Conservation (phyloP, 768 basidiomycete species). For the Baorangia bicolor region DNA sequence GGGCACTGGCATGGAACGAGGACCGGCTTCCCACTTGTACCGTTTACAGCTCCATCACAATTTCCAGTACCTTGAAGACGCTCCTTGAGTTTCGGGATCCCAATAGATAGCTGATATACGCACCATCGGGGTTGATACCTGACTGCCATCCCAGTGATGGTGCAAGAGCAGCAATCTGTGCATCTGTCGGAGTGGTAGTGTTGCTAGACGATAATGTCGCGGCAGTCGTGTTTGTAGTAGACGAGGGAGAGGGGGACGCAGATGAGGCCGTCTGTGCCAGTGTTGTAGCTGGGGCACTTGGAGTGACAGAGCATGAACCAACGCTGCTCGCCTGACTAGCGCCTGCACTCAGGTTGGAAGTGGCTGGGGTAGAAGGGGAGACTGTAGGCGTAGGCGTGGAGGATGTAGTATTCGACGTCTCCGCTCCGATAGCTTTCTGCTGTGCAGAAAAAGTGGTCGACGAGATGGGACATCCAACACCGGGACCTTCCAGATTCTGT, state of each 20-base stretch:
- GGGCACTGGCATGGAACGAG: constrained; percentile 39
- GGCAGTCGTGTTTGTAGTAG: constrained; percentile 3
- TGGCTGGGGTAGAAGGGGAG: neutral
- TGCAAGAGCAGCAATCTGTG: constrained; percentile 43
- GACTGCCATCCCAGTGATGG: constrained; percentile 56
- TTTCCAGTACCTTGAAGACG: constrained; percentile 34
- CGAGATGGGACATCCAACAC: constrained; percentile 64
- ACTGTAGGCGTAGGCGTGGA: neutral
- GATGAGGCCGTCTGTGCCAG: neutral
- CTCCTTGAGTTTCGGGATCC: neutral
- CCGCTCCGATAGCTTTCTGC: constrained; percentile 25
- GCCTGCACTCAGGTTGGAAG: neutral
- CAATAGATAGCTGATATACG: constrained; percentile 14
- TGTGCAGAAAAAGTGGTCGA: constrained; percentile 58
- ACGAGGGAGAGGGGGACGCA: neutral
- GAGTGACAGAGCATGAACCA: neutral
- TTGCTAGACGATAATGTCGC: neutral
- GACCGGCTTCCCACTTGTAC: constrained; percentile 31
- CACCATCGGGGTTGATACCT: constrained; percentile 60
- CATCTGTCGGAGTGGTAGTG: constrained; percentile 19
- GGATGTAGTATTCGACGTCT: neutral
- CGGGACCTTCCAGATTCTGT: constrained; percentile 72
- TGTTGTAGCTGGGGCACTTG: neutral
- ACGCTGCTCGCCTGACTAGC: neutral
- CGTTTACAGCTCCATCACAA: constrained; percentile 36